Conservation (phyloP, 1,139 yeast genomes). For the Barnettozyma hawaiiensis region DNA sequence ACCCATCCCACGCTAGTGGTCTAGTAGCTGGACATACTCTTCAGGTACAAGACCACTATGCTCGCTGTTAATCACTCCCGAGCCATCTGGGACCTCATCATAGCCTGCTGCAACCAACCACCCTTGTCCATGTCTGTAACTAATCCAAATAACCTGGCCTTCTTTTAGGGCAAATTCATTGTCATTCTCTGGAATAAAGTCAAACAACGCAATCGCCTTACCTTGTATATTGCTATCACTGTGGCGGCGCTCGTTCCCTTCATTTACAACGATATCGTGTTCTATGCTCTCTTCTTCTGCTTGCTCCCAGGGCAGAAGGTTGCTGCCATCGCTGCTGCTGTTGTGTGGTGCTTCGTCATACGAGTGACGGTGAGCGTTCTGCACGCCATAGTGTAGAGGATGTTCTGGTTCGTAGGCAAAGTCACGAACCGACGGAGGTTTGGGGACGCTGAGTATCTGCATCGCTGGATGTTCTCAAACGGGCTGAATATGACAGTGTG, state of each 20-base stretch:
- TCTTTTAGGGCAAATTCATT: slow-evolving; percentile 76
- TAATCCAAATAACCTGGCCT: slow-evolving; percentile 82
- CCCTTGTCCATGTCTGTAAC: slow-evolving; percentile 94
- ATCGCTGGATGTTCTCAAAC: not conserved
- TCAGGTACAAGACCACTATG: slow-evolving; percentile 95
- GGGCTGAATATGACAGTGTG: not conserved
- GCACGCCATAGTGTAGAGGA: slow-evolving; percentile 59
- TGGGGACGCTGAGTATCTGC: slow-evolving; percentile 5
- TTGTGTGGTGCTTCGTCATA: slow-evolving; percentile 11
- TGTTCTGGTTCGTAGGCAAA: slow-evolving; percentile 68
- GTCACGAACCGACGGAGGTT: slow-evolving; percentile 35
- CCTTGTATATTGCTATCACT: slow-evolving; percentile 26
- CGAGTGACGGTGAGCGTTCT: slow-evolving; percentile 15
- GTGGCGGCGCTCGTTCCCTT: not conserved
- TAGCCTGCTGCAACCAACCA: slow-evolving; percentile 75
- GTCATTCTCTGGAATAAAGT: slow-evolving; percentile 88
- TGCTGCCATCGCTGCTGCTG: slow-evolving; percentile 16
- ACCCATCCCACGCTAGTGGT: slow-evolving; percentile 1
- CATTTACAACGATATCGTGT: slow-evolving; percentile 3
- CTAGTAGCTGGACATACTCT: slow-evolving; percentile 67
- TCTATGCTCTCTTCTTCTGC: slow-evolving; percentile 13
- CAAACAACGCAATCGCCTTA: slow-evolving; percentile 80
- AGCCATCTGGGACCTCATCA: slow-evolving; percentile 2
- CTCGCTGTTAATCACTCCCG: slow-evolving; percentile 65
- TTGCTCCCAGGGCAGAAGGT: slow-evolving; percentile 10